Evolutionary conservation across 202 grass and related monocot genomes (phyloP), one percentile per base, ranked within the genome.

Genomic region (Elaeis oleifera): DNA sequence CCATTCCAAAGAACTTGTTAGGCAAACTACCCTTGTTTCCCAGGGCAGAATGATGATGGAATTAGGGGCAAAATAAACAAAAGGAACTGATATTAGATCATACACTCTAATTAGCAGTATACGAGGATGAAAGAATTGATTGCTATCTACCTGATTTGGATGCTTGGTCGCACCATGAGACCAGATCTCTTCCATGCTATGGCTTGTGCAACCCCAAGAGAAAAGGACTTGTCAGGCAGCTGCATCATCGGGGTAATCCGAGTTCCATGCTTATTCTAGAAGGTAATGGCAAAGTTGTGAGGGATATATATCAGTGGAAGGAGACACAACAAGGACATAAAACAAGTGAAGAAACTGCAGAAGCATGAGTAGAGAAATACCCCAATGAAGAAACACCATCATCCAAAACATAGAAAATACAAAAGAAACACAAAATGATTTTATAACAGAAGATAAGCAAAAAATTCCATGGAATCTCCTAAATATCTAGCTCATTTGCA

Each of bases 201-300:
- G 2, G 72, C 81, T 80, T 83, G 81, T 36, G 71, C 65, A 31
- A 76, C 66, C 83, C 63, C 89, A 59, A 95, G 39, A 64, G 89
- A 95, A 70, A 95, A 55, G 5, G 89, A 95, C 64, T 89, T 95
- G 50, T 89, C 89, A 76, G 85, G 89, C 85, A 70, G 80, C 39
- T 77, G 85, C 71, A 89, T 73, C 28, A 74, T 72, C 51, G 89
- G 85, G 32, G 79, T 80, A 59, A 95, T 76, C 68, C 79, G 76
- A 18, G 73, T 95, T 50, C 81, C 79, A 55, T 58, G 63, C 68
- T 85, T 81, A 70, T 49, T 95, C 89, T 95, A 67, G 51, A 59
- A 73, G 57, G 3, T 21, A 5, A 52, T 16, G 14, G 25, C 29
- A 8, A 67, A 79, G 74, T 50, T 59, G 57, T 32, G 61, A 83